Base-by-base conservation (phyloP, 2,329 filamentous ascomycete species). In the Xylaria sp. region DNA sequence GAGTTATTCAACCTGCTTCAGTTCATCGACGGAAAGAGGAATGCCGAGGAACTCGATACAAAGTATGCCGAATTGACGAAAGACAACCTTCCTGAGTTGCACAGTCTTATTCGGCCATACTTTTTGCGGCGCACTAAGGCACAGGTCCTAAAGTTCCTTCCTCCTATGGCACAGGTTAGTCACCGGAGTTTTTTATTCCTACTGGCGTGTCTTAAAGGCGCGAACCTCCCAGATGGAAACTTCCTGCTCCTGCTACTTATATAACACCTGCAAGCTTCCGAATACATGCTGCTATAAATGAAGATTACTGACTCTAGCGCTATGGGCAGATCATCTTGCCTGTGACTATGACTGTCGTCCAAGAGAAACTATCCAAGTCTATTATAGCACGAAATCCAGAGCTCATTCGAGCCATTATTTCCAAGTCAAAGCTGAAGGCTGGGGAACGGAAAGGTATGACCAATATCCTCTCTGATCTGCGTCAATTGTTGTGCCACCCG, bases 1-100 rank as follows among this genome's bases (percentile, higher is more conserved):
- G 95, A 99, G 75, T 81, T 99, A 0, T 98, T 98, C 80, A 99
- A 97, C 72, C 82, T 99, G n/a, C 79, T 99, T 3, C 94, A 98
- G 67, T 99, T 99, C 75, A 84, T 97, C 43, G 93, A 99, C 71
- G 84, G 87, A 6, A 81, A 79, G 0, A 79, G 82, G 47, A 85
- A 93, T 68, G 93, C 95, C 0, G 85, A 85, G 33, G 77, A 84
- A 19, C 80, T 98, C 2, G 94, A 98, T 69, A 80, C 85, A 58
- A 80, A 92, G 70, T 98, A 92, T 71, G 81, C 81, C 4, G 86
- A 90, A n/a, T 81, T 98, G 51, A 93, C 91, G 8, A 88, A 90
- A 49, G 90, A 96, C 27, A 97, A 93, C 60, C 83, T 98, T 10
- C 85, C 86, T 0, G 83, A 91, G 73, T 80, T 99, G 0, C 95